Base-by-base conservation (phyloP, 768 basidiomycete species). In the Calocera cornea region DNA sequence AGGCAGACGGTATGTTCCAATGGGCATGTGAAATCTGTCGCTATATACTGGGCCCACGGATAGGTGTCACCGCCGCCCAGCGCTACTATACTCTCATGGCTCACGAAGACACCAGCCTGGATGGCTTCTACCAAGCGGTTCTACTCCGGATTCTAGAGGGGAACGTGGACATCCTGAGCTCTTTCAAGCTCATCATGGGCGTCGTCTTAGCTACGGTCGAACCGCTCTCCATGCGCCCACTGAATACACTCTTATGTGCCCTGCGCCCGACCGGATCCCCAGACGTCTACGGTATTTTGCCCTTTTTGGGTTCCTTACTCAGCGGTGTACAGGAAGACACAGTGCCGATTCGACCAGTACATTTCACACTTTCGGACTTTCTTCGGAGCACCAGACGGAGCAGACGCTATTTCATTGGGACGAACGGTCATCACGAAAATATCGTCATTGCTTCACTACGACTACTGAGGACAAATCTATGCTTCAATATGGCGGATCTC, bases 401-500 rank as follows among this genome's bases (percentile, higher is more conserved):
- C 24, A 19, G 44, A 24, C 19, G 19, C 3, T 47, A 19, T 47
- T 47, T 8, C 44, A 47, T 47, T 47, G 44, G 44, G 8, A 19
- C 44, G 19, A 3, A 7, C 19, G 44, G 44, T 3, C 44, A 47
- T 47, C 44, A 47, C 44, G 19, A 19, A 7, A 5, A 19, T 3
- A 3, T 47, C 8, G 8, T 24, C 8, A 19, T 47, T 19, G 16
- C 44, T 24, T 19, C 44, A 3, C 44, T 47, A 7, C 19, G 44
- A 7, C 44, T 47, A 3, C 19, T 47, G 8, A 7, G 19, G 7
- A 47, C 7, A 3, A 5, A 19, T 17, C 19, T 47, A 19, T 3
- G 19, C 5, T 68, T 68, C 67, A 68, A 68, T 31, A 68, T 68
- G 31, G 66, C 65, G 38, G 40, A 34, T 5, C 36, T 68, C 19